phyloP scores from a whole-genome alignment of 2,329 filamentous ascomycete species.

The Trichophyton benhamiae region DNA sequence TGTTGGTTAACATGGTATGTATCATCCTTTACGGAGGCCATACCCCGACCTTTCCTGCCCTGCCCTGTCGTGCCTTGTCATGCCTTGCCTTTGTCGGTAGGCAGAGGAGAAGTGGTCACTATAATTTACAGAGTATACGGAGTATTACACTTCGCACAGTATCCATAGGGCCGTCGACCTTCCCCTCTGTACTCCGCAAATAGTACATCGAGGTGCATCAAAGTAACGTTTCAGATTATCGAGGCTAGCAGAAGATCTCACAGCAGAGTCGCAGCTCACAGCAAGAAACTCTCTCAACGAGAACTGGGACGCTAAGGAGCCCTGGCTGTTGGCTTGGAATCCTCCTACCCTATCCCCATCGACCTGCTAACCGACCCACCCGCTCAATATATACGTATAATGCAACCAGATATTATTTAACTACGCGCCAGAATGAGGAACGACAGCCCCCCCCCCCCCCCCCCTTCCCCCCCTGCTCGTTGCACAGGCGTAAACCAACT shows the following conservation, averaged over 20 bases:
- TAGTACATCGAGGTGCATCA: not conserved
- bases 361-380: conserved; percentile 1
- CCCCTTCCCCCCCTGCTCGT: not conserved
- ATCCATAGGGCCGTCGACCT: not conserved
- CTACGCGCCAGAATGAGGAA: not conserved
- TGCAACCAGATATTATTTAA: too few species aligned
- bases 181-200: not conserved
- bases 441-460: not conserved
- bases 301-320: not conserved
- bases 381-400: not conserved
- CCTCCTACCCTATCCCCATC: not conserved
- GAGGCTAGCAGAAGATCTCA: not conserved
- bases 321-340: not conserved
- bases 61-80: not conserved
- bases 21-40: not conserved
- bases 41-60: not conserved
- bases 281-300: not conserved
- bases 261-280: not conserved
- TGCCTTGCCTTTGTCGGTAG: too few species aligned
- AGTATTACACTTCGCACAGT: not conserved
- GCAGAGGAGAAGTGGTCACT: too few species aligned
- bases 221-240: not conserved
- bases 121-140: too few species aligned
- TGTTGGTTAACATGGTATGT: not conserved
- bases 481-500: not conserved